These are phyloP conservation scores for Spathaspora girioi DNA, from an alignment of 805 yeast genomes.

Conservation along the genomic window DNA sequence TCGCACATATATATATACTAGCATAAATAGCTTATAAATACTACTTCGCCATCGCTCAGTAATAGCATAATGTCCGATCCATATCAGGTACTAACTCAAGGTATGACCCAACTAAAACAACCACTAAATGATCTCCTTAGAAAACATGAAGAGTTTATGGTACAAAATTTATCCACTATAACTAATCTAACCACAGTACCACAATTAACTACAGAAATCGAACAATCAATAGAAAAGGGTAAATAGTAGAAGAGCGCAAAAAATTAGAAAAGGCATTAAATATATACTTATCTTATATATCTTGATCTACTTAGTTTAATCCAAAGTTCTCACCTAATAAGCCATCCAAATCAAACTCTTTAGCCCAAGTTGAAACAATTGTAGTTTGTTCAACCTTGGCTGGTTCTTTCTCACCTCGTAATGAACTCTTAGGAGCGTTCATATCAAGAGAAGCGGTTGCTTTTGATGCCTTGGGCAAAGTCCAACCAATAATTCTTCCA, in stretches of 20 bases:
- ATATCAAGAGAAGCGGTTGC: constrained; percentile 10
- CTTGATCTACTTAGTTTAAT: constrained; percentile 10
- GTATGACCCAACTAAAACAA: constrained; percentile 17
- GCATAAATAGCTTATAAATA: no score
- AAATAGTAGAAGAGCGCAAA: no score
- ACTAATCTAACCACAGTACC: constrained; percentile 16
- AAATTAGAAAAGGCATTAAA: no score
- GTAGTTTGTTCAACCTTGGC: constrained; percentile 63
- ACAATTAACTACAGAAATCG: neutral
- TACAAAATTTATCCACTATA: constrained; percentile 22
- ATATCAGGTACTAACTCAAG: constrained; percentile 19
- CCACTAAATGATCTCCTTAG: constrained; percentile 24
- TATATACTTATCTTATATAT: neutral
- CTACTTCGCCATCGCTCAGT: no score
- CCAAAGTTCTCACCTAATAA: constrained; percentile 53
- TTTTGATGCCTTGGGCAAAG: constrained; percentile 59
- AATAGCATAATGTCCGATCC: constrained; percentile 14
- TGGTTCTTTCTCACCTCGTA: constrained; percentile 42
- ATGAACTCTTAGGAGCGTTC: constrained; percentile 34
- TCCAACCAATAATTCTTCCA: constrained; percentile 91
- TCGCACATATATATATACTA: no score
- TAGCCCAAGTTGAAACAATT: constrained; percentile 86
- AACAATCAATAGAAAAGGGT: neutral
- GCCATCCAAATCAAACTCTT: constrained; percentile 90
- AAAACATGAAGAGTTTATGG: constrained; percentile 26